A percentile compares a stretch with the other conserved stretches of the same genome.
Conservation (phyloP, 2,329 filamentous ascomycete species). For the Colletotrichum graminicola region DNA sequence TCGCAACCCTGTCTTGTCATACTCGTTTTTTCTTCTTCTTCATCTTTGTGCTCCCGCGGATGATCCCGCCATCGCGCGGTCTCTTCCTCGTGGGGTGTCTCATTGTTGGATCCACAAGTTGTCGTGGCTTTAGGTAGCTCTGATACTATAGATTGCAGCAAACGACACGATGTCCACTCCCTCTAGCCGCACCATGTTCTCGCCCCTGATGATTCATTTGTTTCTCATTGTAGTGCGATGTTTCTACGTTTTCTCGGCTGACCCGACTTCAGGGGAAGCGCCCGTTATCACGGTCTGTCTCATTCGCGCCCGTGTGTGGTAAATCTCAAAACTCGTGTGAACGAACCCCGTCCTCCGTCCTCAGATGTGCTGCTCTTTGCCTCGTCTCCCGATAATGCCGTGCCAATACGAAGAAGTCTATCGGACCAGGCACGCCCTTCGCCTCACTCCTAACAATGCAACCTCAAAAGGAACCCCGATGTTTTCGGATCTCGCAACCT, state of each 20-base stretch:
- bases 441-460: neutral
- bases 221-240: neutral
- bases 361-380: neutral
- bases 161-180: neutral
- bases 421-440: neutral
- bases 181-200: neutral
- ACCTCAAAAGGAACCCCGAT: neutral
- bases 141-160: slow-evolving; percentile 14
- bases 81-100: neutral
- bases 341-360: neutral
- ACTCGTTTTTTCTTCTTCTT: neutral
- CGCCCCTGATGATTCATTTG: neutral
- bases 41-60: neutral
- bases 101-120: neutral
- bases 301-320: neutral
- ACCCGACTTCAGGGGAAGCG: neutral
- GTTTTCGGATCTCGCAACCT: neutral
- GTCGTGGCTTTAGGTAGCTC: slow-evolving; percentile 18
- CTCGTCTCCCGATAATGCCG: neutral
- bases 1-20: neutral
- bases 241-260: neutral
- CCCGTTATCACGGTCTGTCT: neutral
- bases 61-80: neutral
- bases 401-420: neutral
- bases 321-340: neutral